phyloP scores from a whole-genome alignment of 805 yeast species.

The Kockiozyma suomiensis region DNA sequence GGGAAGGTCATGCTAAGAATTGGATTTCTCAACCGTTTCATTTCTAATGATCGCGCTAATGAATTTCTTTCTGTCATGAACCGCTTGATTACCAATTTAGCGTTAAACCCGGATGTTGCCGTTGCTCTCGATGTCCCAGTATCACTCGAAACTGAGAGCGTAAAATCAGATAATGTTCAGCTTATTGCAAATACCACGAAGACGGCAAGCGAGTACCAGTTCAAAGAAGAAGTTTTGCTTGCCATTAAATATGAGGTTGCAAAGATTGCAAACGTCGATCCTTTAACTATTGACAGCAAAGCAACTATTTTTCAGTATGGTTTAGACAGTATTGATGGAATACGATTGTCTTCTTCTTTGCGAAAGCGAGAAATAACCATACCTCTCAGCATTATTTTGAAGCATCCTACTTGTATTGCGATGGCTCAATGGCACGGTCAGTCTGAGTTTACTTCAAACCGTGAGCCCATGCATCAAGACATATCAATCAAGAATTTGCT shows the following conservation, averaged over 20 bases:
- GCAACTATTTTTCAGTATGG: conserved; percentile 32
- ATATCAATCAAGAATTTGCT: not conserved
- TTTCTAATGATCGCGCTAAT: conserved; percentile 1
- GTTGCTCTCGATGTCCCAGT: not conserved
- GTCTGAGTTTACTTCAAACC: not conserved
- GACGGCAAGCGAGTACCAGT: not conserved
- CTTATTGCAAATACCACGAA: not conserved
- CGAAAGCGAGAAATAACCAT: conserved; percentile 7
- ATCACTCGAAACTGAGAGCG: not conserved
- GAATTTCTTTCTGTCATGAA: not conserved
- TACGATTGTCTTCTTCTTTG: conserved; percentile 28
- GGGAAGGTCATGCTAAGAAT: not conserved
- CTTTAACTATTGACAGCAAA: not conserved
- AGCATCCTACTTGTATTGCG: conserved; percentile 16
- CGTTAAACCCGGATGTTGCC: not conserved
- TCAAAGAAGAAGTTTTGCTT: not conserved
- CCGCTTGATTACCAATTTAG: not conserved
- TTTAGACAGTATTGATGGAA: conserved; percentile 36
- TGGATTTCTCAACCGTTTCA: conserved; percentile 7
- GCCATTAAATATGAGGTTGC: conserved; percentile 8
- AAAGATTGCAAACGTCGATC: conserved; percentile 1
- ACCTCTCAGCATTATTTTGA: conserved; percentile 24
- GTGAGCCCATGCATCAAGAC: not conserved
- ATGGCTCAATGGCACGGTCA: conserved; percentile 11
- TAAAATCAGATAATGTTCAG: not conserved